A percentile compares a stretch with the other conserved stretches of the same genome.
Conservation (phyloP, 2,329 filamentous ascomycete genomes). For the Tolypocladium paradoxum region DNA sequence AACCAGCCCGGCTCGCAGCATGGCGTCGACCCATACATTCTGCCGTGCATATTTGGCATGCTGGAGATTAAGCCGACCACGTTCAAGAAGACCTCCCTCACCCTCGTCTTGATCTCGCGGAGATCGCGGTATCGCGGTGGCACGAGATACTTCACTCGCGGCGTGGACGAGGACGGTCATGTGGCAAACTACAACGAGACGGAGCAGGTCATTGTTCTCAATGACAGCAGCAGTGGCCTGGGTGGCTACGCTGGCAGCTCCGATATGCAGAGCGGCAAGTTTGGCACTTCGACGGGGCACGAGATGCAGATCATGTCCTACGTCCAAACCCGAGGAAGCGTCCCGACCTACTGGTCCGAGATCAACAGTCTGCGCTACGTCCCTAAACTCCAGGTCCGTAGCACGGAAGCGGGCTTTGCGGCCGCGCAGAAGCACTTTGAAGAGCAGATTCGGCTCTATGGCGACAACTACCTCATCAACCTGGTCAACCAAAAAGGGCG, state of each 20-base stretch:
- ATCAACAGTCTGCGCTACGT: constrained; percentile 89
- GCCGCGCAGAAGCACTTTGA: constrained; percentile 82
- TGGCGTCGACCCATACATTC: constrained; percentile 78
- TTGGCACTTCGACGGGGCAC: constrained; percentile 45
- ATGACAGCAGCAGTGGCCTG: constrained; percentile 64
- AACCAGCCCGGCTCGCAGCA: constrained; percentile 60
- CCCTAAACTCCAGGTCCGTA: constrained; percentile 78
- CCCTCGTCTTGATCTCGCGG: constrained; percentile 77
- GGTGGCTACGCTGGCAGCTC: constrained; percentile 71
- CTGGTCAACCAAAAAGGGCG: constrained; percentile 93
- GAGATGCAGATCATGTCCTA: constrained; percentile 89
- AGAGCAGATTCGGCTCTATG: constrained; percentile 87
- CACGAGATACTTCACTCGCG: constrained; percentile 89
- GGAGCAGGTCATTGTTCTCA: constrained; percentile 82
- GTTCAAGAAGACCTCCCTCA: constrained; percentile 76
- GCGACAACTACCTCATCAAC: constrained; percentile 95
- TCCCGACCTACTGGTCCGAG: constrained; percentile 93
- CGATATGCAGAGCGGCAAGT: constrained; percentile 64
- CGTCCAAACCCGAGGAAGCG: constrained; percentile 91
- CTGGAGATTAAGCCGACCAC: constrained; percentile 79
- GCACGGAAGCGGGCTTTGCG: constrained; percentile 66
- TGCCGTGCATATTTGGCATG: constrained; percentile 95
- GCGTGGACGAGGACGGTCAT: constrained; percentile 84
- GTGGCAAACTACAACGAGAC: constrained; percentile 99
- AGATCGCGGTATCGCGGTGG: constrained; percentile 81